Evolutionary conservation across 768 basidiomycete species (phyloP).

Genomic region (Lactifluus subvellereus): DNA sequence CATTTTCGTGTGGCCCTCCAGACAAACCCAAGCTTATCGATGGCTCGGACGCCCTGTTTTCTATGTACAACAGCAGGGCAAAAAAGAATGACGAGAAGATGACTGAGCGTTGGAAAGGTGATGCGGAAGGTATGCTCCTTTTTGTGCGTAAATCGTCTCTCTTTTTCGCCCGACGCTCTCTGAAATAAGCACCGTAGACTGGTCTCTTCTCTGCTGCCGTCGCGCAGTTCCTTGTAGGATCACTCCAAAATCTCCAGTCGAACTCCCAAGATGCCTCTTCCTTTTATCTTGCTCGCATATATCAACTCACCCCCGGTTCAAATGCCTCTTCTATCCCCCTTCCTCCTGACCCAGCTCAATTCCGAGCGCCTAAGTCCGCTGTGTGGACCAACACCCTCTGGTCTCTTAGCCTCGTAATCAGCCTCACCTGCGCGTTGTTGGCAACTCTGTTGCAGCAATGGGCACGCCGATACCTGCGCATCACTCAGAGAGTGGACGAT

Average conservation of each 20-base stretch:
- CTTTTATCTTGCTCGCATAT: too few relatives aligned
- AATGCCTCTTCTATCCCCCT: not conserved
- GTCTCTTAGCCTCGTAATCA: conserved; percentile 10
- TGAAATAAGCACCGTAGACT: not conserved
- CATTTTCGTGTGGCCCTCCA: not conserved
- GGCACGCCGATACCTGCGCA: conserved; percentile 5
- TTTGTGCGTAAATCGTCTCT: not conserved
- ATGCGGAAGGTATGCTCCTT: not conserved
- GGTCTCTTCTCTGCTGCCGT: not conserved
- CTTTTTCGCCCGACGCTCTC: too few relatives aligned
- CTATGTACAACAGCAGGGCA: too few relatives aligned
- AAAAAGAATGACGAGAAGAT: not conserved
- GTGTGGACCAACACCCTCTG: not conserved
- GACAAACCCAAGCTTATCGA: too few relatives aligned
- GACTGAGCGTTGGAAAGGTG: conserved; percentile 1
- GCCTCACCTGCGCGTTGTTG: not conserved
- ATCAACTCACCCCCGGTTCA: not conserved
- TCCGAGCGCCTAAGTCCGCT: not conserved
- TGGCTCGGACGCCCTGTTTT: too few relatives aligned
- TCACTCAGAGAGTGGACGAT: not conserved
- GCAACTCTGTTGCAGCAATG: conserved; percentile 9
- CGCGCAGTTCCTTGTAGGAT: not conserved
- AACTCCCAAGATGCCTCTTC: not conserved
- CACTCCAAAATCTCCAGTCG: not conserved
- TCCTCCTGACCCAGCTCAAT: not conserved